Conservation (phyloP, 78 protist genomes). For the Trichosphaerium sp. region DNA sequence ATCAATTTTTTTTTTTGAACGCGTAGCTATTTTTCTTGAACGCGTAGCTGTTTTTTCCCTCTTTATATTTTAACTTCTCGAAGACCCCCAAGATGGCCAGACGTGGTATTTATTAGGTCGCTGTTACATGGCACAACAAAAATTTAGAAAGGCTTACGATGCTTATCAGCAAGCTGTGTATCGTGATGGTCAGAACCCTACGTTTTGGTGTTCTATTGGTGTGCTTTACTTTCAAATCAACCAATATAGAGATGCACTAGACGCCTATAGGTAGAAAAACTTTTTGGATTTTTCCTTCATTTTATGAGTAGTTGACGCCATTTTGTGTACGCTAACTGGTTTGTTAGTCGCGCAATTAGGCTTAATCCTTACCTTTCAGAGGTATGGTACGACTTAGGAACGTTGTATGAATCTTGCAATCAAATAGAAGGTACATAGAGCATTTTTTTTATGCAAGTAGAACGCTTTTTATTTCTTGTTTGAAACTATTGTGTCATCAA, state of each 20-base stretch:
- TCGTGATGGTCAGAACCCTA: conserved; percentile 65
- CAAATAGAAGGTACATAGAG: too few species aligned
- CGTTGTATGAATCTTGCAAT: conserved; percentile 65
- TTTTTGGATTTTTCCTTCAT: too few species aligned
- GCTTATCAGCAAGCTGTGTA: conserved; percentile 78
- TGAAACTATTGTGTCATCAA: too few species aligned
- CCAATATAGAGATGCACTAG: conserved; percentile 77
- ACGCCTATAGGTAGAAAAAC: too few species aligned
- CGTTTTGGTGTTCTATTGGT: conserved; percentile 79
- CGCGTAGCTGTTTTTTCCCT: too few species aligned
- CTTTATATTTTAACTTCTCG: background rate
- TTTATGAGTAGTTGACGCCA: too few species aligned
- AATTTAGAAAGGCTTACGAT: conserved; percentile 63
- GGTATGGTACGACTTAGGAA: conserved; percentile 75
- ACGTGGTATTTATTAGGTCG: conserved; percentile 73
- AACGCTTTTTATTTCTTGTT: too few species aligned
- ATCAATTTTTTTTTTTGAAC: background rate
- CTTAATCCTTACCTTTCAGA: conserved; percentile 60
- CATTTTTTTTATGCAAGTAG: too few species aligned
- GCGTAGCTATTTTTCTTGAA: background rate
- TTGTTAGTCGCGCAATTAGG: conserved; percentile 66
- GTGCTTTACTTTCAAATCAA: conserved; percentile 70
- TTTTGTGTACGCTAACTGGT: too few species aligned
- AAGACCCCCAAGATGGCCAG: conserved; percentile 60
- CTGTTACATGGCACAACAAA: conserved; percentile 64